Base-by-base conservation (phyloP, 164 flowering plant species). In the Cinnamomum micranthum region DNA sequence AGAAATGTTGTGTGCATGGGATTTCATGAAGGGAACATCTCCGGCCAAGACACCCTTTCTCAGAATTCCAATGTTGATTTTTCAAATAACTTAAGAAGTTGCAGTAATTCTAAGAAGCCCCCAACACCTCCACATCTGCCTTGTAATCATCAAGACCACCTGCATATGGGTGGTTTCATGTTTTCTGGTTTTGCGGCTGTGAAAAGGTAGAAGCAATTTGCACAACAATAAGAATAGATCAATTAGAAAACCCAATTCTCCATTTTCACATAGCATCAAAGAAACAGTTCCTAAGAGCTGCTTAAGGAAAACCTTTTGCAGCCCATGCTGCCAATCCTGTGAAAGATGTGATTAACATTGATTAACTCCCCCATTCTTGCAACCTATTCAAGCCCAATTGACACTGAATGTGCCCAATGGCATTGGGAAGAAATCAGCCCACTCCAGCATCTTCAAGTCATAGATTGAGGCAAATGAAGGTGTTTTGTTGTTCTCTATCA, bases 291-390 rank as follows among this genome's bases (percentile, higher is more conserved):
- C 76, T 50, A 71, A 76, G 58, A 79, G 31, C 76, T 58, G 75
- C 25, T 80, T 41, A 9, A 41, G 47, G 47, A 41, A 41, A 9
- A 9, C 47, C 47, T 41, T 72, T 80, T 41, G 50, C 67, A 1
- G 11, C 55, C 71, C 75, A 77, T 62, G 74, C 68, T 31, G 71
- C 71, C 60, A 63, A 60, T 75, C 35, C 84, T 63, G 24, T 22
- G 7, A 78, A 77, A 73, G 92, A 89, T 73, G 81, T 89, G 51
- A 89, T 89, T 71, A 67, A 84, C 68, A 86, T 87, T 73, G 93
- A 87, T 72, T 41, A 90, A 87, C 74, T 71, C 79, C 68, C 81
- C 88, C 13, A 88, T 85, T 35, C 80, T 72, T 60, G 86, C 82
- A 76, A 75, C 75, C 35, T 76, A 73, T 74, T 27, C 62, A 68